phyloP scores from a whole-genome alignment of 106 monocot genomes.

The Dendrobium chrysotoxum region DNA sequence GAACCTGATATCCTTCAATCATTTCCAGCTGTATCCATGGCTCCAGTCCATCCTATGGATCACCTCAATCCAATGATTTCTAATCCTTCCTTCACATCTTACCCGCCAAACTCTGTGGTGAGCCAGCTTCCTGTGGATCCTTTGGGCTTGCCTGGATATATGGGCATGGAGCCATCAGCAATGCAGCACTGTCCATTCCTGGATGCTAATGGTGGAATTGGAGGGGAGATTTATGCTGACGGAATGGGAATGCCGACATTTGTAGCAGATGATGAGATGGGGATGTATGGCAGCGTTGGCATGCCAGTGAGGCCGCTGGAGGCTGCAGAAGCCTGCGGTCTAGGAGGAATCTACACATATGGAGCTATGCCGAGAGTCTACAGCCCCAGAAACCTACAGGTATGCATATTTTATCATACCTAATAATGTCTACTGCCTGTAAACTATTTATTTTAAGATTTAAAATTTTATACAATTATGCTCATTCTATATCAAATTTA shows the following conservation, averaged over 20 bases:
- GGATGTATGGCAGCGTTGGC: not conserved
- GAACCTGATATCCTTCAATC: not conserved
- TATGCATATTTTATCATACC: not conserved
- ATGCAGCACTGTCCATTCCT: conserved; percentile 16
- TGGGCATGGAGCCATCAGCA: not conserved
- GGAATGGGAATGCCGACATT: not conserved
- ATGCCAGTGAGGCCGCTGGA: not conserved
- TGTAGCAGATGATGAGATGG: not conserved
- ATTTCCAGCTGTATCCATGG: not conserved
- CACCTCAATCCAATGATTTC: not conserved
- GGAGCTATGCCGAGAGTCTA: conserved; percentile 26
- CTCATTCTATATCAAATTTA: not conserved
- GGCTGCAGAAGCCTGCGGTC: not conserved
- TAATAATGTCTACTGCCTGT: too few species aligned
- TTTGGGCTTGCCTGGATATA: not conserved
- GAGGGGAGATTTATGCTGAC: conserved; percentile 7
- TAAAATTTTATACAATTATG: too few species aligned
- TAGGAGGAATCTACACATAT: conserved; percentile 4
- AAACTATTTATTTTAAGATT: too few species aligned
- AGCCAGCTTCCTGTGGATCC: not conserved
- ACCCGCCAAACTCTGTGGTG: conserved; percentile 2
- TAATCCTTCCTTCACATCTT: not conserved
- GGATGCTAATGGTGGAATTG: conserved; percentile 5
- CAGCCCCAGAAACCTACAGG: conserved; percentile 51
- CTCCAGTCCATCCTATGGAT: not conserved